Evolutionary conservation across 1,139 yeast genomes (phyloP).

Genomic region (Hanseniaspora gamundiae): DNA sequence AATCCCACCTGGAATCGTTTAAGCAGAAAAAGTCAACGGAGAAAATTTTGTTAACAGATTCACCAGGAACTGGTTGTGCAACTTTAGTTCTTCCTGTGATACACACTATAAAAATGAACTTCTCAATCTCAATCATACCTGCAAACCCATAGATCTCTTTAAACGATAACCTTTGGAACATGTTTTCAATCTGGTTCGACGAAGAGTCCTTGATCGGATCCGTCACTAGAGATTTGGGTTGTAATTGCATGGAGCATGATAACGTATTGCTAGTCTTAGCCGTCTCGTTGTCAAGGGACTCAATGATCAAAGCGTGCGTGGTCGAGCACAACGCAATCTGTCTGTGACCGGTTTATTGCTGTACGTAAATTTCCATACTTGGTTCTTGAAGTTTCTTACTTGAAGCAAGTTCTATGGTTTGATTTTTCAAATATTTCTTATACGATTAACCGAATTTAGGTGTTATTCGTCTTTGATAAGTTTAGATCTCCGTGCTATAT

Average conservation of each 20-base stretch:
- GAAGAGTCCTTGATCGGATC: too few relatives aligned
- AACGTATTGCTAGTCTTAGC: slow-evolving; percentile 2
- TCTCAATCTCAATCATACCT: slow-evolving; percentile 63
- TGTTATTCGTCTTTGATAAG: too few relatives aligned
- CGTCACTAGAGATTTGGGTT: neutral
- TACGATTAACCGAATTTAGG: too few relatives aligned
- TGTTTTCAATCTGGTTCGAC: slow-evolving; percentile 26
- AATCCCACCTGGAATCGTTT: slow-evolving; percentile 69
- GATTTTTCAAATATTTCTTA: too few relatives aligned
- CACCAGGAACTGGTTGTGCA: slow-evolving; percentile 75
- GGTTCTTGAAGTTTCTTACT: slow-evolving; percentile 2
- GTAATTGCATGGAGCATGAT: slow-evolving; percentile 7
- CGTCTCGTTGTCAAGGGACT: neutral
- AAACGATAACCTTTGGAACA: slow-evolving; percentile 38
- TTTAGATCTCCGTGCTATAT: too few relatives aligned
- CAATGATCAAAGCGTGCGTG: neutral
- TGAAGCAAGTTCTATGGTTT: too few relatives aligned
- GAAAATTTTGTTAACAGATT: slow-evolving; percentile 67
- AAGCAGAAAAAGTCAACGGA: slow-evolving; percentile 80
- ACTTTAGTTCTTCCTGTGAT: slow-evolving; percentile 66
- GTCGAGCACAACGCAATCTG: slow-evolving; percentile 2
- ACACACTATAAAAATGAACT: slow-evolving; percentile 62
- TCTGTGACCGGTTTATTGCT: slow-evolving; percentile 1
- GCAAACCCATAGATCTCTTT: slow-evolving; percentile 67
- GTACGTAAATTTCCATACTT: slow-evolving; percentile 3